Percentiles rank a stretch among this genome's conserved stretches.
phyloP scores from a whole-genome alignment of 2,329 filamentous ascomycete species.

The Botrytis elliptica region DNA sequence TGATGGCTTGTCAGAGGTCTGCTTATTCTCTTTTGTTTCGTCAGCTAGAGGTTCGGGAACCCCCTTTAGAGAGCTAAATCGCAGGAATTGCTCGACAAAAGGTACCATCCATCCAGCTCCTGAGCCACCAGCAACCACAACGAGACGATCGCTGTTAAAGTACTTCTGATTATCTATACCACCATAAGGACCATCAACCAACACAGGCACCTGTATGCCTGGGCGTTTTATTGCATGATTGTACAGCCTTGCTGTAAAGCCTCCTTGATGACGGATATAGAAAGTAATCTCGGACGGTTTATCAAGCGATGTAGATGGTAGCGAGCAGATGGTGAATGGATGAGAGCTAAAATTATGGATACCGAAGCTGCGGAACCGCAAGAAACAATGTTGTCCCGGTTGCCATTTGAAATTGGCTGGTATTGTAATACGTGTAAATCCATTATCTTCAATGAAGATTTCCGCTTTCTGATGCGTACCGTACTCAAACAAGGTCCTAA shows the following conservation, averaged over 20 bases:
- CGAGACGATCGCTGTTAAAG: neutral
- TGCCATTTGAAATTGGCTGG: neutral
- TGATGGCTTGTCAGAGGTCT: neutral
- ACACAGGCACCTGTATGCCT: neutral
- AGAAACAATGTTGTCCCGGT: neutral
- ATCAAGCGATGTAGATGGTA: neutral
- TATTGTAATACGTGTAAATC: neutral
- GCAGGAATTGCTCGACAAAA: neutral
- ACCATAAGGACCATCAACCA: neutral
- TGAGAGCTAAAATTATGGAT: neutral
- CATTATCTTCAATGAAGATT: neutral
- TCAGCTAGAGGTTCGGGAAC: neutral
- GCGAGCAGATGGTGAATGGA: neutral
- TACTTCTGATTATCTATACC: neutral
- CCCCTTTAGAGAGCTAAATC: neutral
- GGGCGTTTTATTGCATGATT: neutral
- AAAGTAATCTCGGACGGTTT: neutral
- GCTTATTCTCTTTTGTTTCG: neutral
- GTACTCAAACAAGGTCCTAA: neutral
- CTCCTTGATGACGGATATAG: neutral
- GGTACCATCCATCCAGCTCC: neutral
- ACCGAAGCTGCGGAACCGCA: neutral
- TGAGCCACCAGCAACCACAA: neutral
- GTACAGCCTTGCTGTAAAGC: neutral
- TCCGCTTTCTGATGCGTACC: neutral